phyloP scores from a whole-genome alignment of 345 rosid genomes.

The Gossypium bickii region DNA sequence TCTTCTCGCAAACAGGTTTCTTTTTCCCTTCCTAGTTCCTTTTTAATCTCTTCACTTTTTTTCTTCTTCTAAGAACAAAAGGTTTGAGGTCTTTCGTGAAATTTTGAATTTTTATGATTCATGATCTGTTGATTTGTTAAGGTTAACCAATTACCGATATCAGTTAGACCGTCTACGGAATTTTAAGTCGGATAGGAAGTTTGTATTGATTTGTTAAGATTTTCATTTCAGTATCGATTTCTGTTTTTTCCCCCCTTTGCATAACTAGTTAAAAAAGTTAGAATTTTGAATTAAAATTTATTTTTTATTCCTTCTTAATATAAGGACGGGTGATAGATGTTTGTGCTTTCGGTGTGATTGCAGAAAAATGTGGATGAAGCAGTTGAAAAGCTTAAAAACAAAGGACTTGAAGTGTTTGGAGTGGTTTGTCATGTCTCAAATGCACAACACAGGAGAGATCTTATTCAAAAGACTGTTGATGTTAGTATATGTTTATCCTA shows the following conservation, averaged over 20 bases:
- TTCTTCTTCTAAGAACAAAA: neutral
- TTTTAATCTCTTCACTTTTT: neutral
- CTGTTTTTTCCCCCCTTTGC: neutral
- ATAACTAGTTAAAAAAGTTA: neutral
- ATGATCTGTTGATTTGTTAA: neutral
- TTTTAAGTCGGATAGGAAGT: neutral
- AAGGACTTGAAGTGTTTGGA: constrained; percentile 70
- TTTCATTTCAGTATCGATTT: neutral
- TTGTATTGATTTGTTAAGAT: neutral
- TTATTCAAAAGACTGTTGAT: constrained; percentile 58
- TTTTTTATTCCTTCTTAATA: neutral
- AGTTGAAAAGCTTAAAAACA: constrained; percentile 51
- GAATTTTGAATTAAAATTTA: neutral
- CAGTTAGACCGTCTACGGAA: neutral
- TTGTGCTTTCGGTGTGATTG: constrained; percentile 10
- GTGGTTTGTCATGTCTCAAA: constrained; percentile 87
- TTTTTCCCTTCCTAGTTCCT: neutral
- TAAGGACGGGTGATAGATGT: neutral
- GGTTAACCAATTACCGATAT: neutral
- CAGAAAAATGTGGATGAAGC: constrained; percentile 88
- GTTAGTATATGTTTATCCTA: constrained; percentile 21
- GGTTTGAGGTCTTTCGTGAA: neutral
- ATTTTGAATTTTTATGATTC: neutral
- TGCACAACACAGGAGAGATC: constrained; percentile 67
- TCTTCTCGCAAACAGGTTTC: constrained; percentile 71